Evolutionary conservation across 1,139 yeast species (phyloP).

Genomic region (Yamadazyma siamensis): DNA sequence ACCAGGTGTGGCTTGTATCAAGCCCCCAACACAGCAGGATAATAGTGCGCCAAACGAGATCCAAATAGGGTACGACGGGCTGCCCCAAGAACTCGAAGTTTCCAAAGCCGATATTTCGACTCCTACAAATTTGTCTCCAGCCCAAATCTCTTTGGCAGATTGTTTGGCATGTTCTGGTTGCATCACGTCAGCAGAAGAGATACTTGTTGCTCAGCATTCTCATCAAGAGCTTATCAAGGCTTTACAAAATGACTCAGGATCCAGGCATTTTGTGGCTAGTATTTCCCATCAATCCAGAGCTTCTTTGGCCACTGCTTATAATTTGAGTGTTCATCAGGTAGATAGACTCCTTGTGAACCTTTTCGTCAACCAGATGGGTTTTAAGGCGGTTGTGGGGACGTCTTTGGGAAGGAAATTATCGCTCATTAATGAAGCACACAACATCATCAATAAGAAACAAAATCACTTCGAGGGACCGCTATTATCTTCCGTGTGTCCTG

Average conservation of each 20-base stretch:
- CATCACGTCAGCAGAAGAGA: slow-evolving; percentile 94
- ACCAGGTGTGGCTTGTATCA: slow-evolving; percentile 93
- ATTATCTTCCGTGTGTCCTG: slow-evolving; percentile 80
- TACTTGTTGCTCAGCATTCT: slow-evolving; percentile 85
- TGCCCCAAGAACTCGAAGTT: slow-evolving; percentile 51
- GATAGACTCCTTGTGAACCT: slow-evolving; percentile 62
- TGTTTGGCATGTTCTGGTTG: slow-evolving; percentile 98
- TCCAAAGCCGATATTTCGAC: slow-evolving; percentile 54
- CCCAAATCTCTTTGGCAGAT: slow-evolving; percentile 86
- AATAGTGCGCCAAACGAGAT: too few relatives aligned
- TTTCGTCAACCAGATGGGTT: slow-evolving; percentile 61
- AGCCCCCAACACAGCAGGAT: slow-evolving; percentile 35
- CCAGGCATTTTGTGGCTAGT: slow-evolving; percentile 61
- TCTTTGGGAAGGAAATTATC: slow-evolving; percentile 77
- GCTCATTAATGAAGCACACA: slow-evolving; percentile 56
- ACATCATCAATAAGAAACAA: slow-evolving; percentile 32
- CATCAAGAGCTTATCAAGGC: slow-evolving; percentile 73
- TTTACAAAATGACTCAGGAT: slow-evolving; percentile 24
- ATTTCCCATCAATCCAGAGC: slow-evolving; percentile 85
- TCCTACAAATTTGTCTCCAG: slow-evolving; percentile 55
- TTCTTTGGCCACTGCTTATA: slow-evolving; percentile 71
- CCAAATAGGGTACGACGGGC: too few relatives aligned
- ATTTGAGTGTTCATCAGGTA: slow-evolving; percentile 47
- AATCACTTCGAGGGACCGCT: slow-evolving; percentile 36
- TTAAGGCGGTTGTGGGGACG: slow-evolving; percentile 76